These are phyloP conservation scores for Ceratopteris richardii DNA, from an alignment of 75 land plant genomes.

Conservation along the genomic window DNA sequence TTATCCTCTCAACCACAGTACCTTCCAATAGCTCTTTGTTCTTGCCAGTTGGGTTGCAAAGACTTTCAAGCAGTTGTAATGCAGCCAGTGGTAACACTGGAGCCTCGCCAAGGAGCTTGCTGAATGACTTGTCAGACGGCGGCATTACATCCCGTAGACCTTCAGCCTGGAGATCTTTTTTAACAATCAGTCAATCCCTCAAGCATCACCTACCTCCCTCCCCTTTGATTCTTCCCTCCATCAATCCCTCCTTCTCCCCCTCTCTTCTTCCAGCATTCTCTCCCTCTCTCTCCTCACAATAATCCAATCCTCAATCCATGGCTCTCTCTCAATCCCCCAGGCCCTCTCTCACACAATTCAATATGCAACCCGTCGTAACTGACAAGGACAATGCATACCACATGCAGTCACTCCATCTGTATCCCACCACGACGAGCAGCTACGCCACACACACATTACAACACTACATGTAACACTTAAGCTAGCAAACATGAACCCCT, in stretches of 20 bases:
- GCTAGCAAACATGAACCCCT: too few relatives aligned
- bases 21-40: slow-evolving; percentile 22
- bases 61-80: slow-evolving; percentile 54
- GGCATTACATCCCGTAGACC: slow-evolving; percentile 75
- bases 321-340: too few relatives aligned
- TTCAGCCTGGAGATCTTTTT: slow-evolving; percentile 59
- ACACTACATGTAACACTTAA: too few relatives aligned
- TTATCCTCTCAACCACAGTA: slow-evolving; percentile 64
- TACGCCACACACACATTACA: too few relatives aligned
- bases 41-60: slow-evolving; percentile 37
- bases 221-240: not conserved
- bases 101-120: slow-evolving; percentile 82
- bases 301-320: too few relatives aligned
- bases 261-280: not conserved
- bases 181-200: too few relatives aligned
- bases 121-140: slow-evolving; percentile 77
- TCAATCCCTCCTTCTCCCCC: not conserved
- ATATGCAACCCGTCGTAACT: too few relatives aligned
- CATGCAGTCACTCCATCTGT: too few relatives aligned
- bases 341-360: too few relatives aligned
- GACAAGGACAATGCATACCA: too few relatives aligned
- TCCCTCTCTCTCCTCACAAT: not conserved
- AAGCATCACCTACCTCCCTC: not conserved
- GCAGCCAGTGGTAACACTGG: slow-evolving; percentile 67
- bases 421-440: too few relatives aligned